A percentile compares a stretch with the other conserved stretches of the same genome.
phyloP scores from a whole-genome alignment of 495 filamentous ascomycete species.

The Elaphomyces granulatus region DNA sequence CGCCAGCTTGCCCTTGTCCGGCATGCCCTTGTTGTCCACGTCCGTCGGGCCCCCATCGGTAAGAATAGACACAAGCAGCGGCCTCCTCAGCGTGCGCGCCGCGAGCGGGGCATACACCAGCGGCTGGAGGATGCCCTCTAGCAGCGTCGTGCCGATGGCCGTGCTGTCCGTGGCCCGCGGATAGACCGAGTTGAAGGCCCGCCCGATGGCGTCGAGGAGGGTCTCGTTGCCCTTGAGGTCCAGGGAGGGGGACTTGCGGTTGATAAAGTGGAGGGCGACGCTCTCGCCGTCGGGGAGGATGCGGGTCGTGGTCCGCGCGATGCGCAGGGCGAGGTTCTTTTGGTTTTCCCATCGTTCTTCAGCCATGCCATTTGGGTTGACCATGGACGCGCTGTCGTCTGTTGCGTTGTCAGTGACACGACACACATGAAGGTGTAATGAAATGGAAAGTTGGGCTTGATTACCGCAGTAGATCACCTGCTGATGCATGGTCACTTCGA shows the following conservation, averaged over 20 bases:
- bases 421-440: too few relatives aligned
- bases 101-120: conserved; percentile 2
- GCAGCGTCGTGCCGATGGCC: conserved; percentile 6
- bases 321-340: conserved; percentile 6
- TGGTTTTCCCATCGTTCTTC: conserved; percentile 9
- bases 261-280: conserved; percentile 10
- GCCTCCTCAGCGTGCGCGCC: background rate
- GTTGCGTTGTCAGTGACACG: background rate
- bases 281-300: conserved; percentile 10
- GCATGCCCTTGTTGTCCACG: too few relatives aligned
- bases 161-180: too few relatives aligned
- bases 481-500: conserved; percentile 7
- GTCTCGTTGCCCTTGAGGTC: conserved; percentile 2
- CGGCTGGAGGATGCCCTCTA: conserved; percentile 1
- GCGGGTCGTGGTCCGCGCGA: conserved; percentile 5
- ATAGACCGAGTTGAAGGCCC: too few relatives aligned
- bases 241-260: conserved; percentile 1
- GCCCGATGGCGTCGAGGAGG: conserved; percentile 2
- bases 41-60: too few relatives aligned
- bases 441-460: too few relatives aligned
- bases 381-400: conserved; percentile 10
- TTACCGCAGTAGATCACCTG: conserved; percentile 12
- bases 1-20: too few relatives aligned
- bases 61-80: background rate
- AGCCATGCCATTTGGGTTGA: too few relatives aligned